Base-by-base conservation (phyloP, 768 basidiomycete species). In the Suillus weaverae region DNA sequence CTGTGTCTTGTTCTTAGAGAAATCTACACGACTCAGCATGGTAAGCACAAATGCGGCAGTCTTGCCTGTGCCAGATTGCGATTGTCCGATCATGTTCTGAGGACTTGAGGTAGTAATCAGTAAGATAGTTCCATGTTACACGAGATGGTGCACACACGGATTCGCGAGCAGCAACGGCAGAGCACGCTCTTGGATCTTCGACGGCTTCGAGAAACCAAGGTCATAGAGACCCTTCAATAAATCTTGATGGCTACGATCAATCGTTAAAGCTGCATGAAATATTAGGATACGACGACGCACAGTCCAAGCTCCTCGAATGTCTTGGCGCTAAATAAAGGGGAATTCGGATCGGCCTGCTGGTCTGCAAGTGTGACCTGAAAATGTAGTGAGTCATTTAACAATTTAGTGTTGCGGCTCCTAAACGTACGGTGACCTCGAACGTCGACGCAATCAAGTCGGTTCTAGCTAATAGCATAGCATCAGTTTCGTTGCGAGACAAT, bases 41-140 rank as follows among this genome's bases (percentile, higher is more conserved):
- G 97, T 96, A 57, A 99, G 83, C 14, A 95, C 94, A 75, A 99
- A 99, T 11, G 97, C 97, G 5, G 97, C 97, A 3, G 97, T 99
- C 81, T 99, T 99, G 57, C 97, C 97, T 10, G 97, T 99, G 44
- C 97, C 97, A 39, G 97, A 99, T 73, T 99, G 97, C 60, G 96
- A 99, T 80, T 99, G 97, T 20, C 95, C 97, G 73, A 99, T 99
- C 91, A 99, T 96, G 78, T 99, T 99, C 61, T 89, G 90, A 13
- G 97, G 91, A n/a, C 97, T 99, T 73, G n/a, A 67, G 41, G 63
- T 20, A 44, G n/a, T 50, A 64, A 66, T 26, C 30, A 63, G 18
- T 50, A 65, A 50, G 3, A 18, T 22, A 61, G 70, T 22, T 59
- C 35, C 46, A 44, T 22, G 62, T 59, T 36, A 61, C 33, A 16